Evolutionary conservation across 176 grass and related monocot species (phyloP).

Genomic region (Dendrocalamus sinicus): DNA sequence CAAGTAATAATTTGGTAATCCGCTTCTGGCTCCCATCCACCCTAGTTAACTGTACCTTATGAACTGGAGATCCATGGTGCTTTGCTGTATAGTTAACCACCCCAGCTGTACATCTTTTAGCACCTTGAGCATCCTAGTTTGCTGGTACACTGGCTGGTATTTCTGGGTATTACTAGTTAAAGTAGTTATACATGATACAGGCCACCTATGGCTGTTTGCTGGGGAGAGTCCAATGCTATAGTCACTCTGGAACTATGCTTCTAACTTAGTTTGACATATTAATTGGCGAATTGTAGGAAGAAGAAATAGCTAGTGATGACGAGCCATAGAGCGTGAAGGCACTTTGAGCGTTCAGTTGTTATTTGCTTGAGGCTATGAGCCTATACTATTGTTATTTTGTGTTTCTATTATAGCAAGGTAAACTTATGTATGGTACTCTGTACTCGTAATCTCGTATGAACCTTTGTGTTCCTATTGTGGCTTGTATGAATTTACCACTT

Average conservation of each 20-base stretch:
- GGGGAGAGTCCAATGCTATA: constrained; percentile 2
- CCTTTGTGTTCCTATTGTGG: too few species aligned
- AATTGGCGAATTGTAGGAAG: too few species aligned
- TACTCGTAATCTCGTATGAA: too few species aligned
- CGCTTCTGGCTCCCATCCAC: background rate
- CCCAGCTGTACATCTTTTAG: background rate
- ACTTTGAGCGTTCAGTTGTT: too few species aligned
- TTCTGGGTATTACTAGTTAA: background rate
- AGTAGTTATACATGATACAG: background rate
- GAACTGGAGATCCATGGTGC: background rate
- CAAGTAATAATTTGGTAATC: background rate
- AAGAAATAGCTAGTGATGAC: too few species aligned
- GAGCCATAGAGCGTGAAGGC: too few species aligned
- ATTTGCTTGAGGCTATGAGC: too few species aligned
- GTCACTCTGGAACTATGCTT: background rate
- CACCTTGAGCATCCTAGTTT: constrained; percentile 13
- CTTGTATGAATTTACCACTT: too few species aligned
- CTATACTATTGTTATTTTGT: too few species aligned
- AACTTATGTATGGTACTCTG: too few species aligned
- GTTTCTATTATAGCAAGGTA: too few species aligned
- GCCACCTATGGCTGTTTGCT: background rate
- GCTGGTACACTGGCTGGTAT: background rate
- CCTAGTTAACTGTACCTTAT: background rate
- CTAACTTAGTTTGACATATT: too few species aligned
- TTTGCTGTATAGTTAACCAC: background rate